A percentile compares a stretch with the other conserved stretches of the same genome.
Conservation (phyloP, 805 yeast genomes). For the Kuraishia floccosa region DNA sequence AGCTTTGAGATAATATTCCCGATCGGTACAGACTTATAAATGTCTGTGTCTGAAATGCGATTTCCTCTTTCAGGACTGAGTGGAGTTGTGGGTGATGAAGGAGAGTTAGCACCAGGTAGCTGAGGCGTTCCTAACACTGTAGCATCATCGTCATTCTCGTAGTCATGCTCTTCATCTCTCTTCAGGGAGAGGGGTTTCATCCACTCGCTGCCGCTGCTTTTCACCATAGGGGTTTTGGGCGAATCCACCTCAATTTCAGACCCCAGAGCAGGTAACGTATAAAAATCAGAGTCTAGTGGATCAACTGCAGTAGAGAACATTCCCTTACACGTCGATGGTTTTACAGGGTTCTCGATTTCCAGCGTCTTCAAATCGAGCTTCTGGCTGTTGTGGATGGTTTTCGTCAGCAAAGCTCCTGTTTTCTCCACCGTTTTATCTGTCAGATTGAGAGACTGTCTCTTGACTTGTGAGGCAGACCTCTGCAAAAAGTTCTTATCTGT, state of each 20-base stretch:
- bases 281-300: constrained; percentile 1
- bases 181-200: constrained; percentile 7
- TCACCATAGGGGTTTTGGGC: constrained; percentile 1
- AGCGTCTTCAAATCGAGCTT: constrained; percentile 12
- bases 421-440: constrained; percentile 16
- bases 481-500: constrained; percentile 23
- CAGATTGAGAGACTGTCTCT: constrained; percentile 7
- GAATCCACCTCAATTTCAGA: background rate
- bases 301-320: constrained; percentile 12
- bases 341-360: constrained; percentile 22
- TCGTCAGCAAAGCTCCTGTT: constrained; percentile 18
- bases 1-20: too few species aligned
- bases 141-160: too few species aligned
- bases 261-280: background rate
- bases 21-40: too few species aligned
- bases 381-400: constrained; percentile 19
- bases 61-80: too few species aligned
- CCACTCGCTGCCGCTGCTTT: constrained; percentile 4
- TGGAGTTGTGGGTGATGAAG: too few species aligned
- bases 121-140: too few species aligned
- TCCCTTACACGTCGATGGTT: constrained; percentile 18
- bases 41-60: too few species aligned
- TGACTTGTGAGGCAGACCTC: constrained; percentile 7
- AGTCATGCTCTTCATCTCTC: too few species aligned
- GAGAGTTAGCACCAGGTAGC: too few species aligned